A percentile compares a stretch with the other conserved stretches of the same genome.
Conservation (phyloP, 2,329 filamentous ascomycete species). For the Diaporthe sp. region DNA sequence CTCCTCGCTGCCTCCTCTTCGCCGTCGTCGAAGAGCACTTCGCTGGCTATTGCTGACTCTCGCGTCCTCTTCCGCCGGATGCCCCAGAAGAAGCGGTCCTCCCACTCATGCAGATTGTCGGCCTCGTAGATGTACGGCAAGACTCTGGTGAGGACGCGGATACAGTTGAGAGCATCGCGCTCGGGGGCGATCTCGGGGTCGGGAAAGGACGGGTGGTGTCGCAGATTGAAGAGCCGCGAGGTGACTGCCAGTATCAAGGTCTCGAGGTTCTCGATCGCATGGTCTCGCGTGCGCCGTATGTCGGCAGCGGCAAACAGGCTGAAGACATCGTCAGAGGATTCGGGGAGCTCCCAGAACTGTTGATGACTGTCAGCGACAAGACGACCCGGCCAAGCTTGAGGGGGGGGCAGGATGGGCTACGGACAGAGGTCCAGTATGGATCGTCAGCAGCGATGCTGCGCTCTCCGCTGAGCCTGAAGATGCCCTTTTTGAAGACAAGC, state of each 20-base stretch:
- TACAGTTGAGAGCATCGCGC: slow-evolving; percentile 92
- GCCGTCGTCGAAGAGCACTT: slow-evolving; percentile 87
- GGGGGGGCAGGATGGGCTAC: slow-evolving; percentile 46
- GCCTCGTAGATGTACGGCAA: slow-evolving; percentile 93
- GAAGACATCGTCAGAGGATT: slow-evolving; percentile 96
- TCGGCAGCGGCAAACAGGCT: slow-evolving; percentile 91
- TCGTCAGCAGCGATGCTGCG: slow-evolving; percentile 88
- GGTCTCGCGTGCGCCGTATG: slow-evolving; percentile 88
- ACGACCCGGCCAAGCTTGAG: background rate
- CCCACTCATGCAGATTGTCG: slow-evolving; percentile 85
- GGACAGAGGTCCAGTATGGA: slow-evolving; percentile 90
- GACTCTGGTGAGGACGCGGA: slow-evolving; percentile 88
- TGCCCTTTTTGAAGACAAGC: slow-evolving; percentile 97
- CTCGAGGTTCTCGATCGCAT: slow-evolving; percentile 87
- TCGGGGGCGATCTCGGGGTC: slow-evolving; percentile 87
- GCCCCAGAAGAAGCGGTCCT: slow-evolving; percentile 93
- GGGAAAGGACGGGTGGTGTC: slow-evolving; percentile 91
- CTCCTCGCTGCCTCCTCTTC: slow-evolving; percentile 64
- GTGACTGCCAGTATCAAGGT: slow-evolving; percentile 86
- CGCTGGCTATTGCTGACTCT: slow-evolving; percentile 72
- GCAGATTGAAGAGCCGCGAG: slow-evolving; percentile 83
- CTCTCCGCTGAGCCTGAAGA: slow-evolving; percentile 95
- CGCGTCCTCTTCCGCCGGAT: slow-evolving; percentile 77
- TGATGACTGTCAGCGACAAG: slow-evolving; percentile 23
- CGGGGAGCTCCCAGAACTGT: slow-evolving; percentile 97